Evolutionary conservation across 345 rosid species (phyloP).

Genomic region (Stellera chamaejasme): DNA sequence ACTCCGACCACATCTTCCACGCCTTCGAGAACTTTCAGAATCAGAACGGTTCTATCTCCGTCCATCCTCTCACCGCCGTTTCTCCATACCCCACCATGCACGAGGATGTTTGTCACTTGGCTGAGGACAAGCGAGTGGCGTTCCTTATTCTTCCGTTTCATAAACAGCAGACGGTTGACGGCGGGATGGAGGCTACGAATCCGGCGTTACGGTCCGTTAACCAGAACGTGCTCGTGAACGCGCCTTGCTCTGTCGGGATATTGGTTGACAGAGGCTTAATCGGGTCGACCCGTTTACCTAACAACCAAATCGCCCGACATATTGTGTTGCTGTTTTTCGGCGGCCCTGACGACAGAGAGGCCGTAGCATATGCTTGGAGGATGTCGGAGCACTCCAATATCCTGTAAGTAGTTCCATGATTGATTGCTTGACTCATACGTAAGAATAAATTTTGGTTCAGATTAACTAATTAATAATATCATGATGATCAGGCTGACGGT

Average conservation of each 20-base stretch:
- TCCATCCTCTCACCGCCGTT: conserved; percentile 85
- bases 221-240: conserved; percentile 59
- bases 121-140: conserved; percentile 81
- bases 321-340: conserved; percentile 73
- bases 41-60: conserved; percentile 40
- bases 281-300: conserved; percentile 40
- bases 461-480: too few relatives aligned
- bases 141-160: conserved; percentile 84
- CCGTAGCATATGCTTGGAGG: conserved; percentile 72
- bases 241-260: conserved; percentile 90
- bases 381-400: conserved; percentile 66
- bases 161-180: conserved; percentile 88
- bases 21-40: conserved; percentile 87
- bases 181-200: conserved; percentile 91
- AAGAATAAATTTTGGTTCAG: too few relatives aligned
- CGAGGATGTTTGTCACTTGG: conserved; percentile 78
- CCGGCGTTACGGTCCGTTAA: conserved; percentile 73
- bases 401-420: too few relatives aligned
- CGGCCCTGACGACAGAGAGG: conserved; percentile 88
- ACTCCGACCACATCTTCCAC: conserved; percentile 83
- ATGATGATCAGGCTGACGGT: conserved; percentile 35
- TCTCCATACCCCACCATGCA: conserved; percentile 97
- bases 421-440: too few relatives aligned
- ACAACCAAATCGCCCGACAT: conserved; percentile 53
- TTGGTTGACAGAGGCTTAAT: conserved; percentile 80